Evolutionary conservation across 768 basidiomycete species (phyloP).

Genomic region (Chiua virens): DNA sequence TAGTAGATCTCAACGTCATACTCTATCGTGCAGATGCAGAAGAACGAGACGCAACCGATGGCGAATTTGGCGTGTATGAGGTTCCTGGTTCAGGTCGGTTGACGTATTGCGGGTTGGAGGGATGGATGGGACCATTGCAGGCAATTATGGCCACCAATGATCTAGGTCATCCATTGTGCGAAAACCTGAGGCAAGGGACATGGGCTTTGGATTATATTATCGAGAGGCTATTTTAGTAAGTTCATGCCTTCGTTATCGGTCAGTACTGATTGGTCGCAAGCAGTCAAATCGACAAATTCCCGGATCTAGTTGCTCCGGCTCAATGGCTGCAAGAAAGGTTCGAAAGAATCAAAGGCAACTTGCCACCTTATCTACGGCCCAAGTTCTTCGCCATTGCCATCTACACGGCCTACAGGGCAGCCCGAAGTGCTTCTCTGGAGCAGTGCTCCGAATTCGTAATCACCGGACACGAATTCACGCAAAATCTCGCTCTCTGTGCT

Average conservation of each 20-base stretch:
- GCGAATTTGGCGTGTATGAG: constrained; percentile 79
- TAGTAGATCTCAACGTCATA: constrained; percentile 86
- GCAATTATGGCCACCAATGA: constrained; percentile 90
- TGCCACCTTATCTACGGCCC: constrained; percentile 87
- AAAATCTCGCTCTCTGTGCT: constrained; percentile 81
- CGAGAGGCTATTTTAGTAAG: constrained; percentile 68
- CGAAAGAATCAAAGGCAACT: constrained; percentile 68
- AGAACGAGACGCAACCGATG: constrained; percentile 84
- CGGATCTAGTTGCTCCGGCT: constrained; percentile 67
- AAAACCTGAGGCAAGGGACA: constrained; percentile 79
- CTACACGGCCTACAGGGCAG: constrained; percentile 90
- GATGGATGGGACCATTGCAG: constrained; percentile 91
- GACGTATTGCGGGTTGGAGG: constrained; percentile 92
- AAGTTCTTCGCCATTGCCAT: constrained; percentile 95
- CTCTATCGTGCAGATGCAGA: constrained; percentile 90
- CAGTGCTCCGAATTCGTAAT: constrained; percentile 87
- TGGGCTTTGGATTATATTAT: constrained; percentile 94
- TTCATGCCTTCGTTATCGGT: constrained; percentile 12
- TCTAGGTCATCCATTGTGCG: constrained; percentile 88
- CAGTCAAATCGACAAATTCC: constrained; percentile 63
- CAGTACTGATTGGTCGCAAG: constrained; percentile 9
- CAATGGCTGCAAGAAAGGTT: constrained; percentile 90
- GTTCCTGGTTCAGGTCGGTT: constrained; percentile 73
- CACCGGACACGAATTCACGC: constrained; percentile 85
- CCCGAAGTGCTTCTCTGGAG: constrained; percentile 78